Conservation (phyloP, 2,329 filamentous ascomycete species). For the Massarina eburnea region DNA sequence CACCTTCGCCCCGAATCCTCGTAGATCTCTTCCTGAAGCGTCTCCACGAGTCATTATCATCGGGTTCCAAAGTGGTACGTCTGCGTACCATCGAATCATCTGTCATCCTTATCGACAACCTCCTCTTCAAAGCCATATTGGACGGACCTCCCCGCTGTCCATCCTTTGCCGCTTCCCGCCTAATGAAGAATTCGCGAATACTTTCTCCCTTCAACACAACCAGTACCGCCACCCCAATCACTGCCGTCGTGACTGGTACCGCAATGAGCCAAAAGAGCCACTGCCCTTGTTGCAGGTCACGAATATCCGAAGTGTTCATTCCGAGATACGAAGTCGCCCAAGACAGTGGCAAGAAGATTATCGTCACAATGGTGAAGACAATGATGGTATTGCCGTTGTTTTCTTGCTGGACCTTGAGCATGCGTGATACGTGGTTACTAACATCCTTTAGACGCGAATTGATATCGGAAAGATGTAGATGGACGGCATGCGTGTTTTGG, state of each 20-base stretch:
- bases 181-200: conserved; percentile 5
- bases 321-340: conserved; percentile 8
- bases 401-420: conserved; percentile 8
- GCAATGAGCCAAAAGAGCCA: conserved; percentile 11
- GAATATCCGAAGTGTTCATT: conserved; percentile 11
- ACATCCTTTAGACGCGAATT: conserved; percentile 5
- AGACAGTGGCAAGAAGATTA: conserved; percentile 13
- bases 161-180: not conserved
- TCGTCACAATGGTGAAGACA: conserved; percentile 9
- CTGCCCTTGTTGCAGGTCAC: conserved; percentile 3
- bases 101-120: not conserved
- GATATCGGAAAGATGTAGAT: not conserved
- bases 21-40: not conserved
- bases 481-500: not conserved
- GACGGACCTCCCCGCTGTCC: not conserved
- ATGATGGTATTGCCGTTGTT: conserved; percentile 13
- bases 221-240: conserved; percentile 6
- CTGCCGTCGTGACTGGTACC: conserved; percentile 5
- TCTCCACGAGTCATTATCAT: not conserved
- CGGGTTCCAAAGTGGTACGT: not conserved
- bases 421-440: conserved; percentile 3
- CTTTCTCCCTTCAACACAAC: conserved; percentile 6
- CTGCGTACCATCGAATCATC: not conserved
- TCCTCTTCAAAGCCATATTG: not conserved
- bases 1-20: not conserved